These are phyloP conservation scores for Talaromyces borbonicus DNA, from an alignment of 495 filamentous ascomycete species.

Conservation along the genomic window DNA sequence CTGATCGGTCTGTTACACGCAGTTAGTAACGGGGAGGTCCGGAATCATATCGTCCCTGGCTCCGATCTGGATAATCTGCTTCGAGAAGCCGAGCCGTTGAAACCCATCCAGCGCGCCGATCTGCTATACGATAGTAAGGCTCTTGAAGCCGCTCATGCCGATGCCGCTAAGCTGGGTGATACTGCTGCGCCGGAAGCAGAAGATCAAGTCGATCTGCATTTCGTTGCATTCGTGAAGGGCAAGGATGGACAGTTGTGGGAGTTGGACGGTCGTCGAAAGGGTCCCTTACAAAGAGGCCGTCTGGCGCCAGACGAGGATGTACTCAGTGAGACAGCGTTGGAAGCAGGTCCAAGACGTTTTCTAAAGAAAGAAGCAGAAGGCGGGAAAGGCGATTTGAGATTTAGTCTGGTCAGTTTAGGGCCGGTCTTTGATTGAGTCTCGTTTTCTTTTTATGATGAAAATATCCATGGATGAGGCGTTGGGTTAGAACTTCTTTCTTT, in stretches of 20 bases:
- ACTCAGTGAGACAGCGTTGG: constrained; percentile 54
- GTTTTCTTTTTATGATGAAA: neutral
- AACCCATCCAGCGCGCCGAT: constrained; percentile 49
- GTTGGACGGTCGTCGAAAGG: constrained; percentile 70
- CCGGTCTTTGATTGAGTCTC: constrained; percentile 46
- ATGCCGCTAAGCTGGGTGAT: constrained; percentile 62
- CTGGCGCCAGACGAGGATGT: constrained; percentile 53
- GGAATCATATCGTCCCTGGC: constrained; percentile 29
- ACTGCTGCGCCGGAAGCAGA: constrained; percentile 58
- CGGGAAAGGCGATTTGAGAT: constrained; percentile 58
- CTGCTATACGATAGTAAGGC: constrained; percentile 63
- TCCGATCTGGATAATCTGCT: constrained; percentile 40
- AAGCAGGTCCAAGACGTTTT: constrained; percentile 48
- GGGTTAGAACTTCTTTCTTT: neutral
- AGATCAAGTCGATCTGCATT: constrained; percentile 67
- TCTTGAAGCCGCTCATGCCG: constrained; percentile 62
- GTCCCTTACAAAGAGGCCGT: constrained; percentile 50
- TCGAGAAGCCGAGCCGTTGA: constrained; percentile 30
- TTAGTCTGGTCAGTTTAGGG: constrained; percentile 64
- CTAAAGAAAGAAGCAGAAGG: constrained; percentile 48
- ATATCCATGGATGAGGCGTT: neutral
- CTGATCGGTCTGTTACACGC: constrained; percentile 74
- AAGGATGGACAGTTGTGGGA: constrained; percentile 69
- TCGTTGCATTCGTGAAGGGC: constrained; percentile 76
- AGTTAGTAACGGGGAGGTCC: constrained; percentile 50